Conservation (phyloP, 805 yeast species). For the Yamadazyma sp. region DNA sequence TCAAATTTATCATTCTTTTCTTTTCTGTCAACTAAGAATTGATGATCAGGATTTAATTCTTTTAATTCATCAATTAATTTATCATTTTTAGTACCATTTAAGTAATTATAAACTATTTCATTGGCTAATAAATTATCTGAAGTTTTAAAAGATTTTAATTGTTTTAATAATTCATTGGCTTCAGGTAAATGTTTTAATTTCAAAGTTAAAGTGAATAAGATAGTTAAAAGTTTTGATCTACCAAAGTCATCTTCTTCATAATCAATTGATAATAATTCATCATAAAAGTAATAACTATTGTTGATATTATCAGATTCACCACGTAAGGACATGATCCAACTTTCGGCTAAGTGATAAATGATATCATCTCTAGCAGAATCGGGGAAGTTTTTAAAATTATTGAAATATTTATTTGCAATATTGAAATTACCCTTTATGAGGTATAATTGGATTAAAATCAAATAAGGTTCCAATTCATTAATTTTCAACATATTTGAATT, state of each 20-base stretch:
- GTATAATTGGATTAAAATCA: conserved; percentile 39
- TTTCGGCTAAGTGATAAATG: conserved; percentile 73
- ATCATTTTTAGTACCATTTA: conserved; percentile 18
- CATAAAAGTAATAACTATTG: conserved; percentile 59
- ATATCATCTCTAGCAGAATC: conserved; percentile 56
- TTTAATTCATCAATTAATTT: conserved; percentile 29
- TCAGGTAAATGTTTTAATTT: conserved; percentile 81
- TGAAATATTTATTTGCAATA: conserved; percentile 31
- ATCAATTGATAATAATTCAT: conserved; percentile 65
- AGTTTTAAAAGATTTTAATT: conserved; percentile 44
- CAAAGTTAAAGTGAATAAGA: conserved; percentile 71
- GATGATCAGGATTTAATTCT: conserved; percentile 52
- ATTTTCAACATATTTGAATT: conserved; percentile 17
- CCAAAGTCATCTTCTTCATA: conserved; percentile 38
- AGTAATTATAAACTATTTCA: conserved; percentile 58
- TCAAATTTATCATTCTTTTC: conserved; percentile 68
- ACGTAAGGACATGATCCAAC: conserved; percentile 50
- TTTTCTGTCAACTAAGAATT: conserved; percentile 52
- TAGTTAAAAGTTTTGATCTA: conserved; percentile 40
- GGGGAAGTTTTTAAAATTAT: conserved; percentile 31
- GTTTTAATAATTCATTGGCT: conserved; percentile 57
- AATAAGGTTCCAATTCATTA: conserved; percentile 39
- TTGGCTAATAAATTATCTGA: conserved; percentile 56
- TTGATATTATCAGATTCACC: conserved; percentile 41
- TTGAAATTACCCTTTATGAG: conserved; percentile 34